Evolutionary conservation across 78 protist species (phyloP).

Genomic region (Blattamonas nauphoetae): DNA sequence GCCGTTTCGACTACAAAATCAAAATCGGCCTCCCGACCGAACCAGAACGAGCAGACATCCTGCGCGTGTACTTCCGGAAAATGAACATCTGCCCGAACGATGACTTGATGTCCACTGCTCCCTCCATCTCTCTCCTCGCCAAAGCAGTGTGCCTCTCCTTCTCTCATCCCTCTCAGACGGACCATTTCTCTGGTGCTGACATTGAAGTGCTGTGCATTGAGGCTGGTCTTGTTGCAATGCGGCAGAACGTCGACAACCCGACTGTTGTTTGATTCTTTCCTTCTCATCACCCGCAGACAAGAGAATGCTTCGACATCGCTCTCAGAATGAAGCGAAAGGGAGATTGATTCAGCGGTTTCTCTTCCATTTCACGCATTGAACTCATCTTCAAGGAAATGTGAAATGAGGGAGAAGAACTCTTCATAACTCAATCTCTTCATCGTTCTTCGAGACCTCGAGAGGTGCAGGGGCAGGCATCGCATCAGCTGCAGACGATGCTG

Average conservation of each 20-base stretch:
- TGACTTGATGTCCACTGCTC: background rate
- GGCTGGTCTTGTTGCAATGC: background rate
- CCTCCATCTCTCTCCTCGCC: background rate
- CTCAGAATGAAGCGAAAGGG: too few species aligned
- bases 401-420: too few species aligned
- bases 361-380: too few species aligned
- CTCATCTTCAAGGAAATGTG: too few species aligned
- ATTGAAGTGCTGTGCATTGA: background rate
- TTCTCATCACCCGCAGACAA: too few species aligned
- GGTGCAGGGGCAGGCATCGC: too few species aligned
- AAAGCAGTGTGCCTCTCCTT: background rate
- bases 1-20: conserved; percentile 44
- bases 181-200: background rate
- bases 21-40: conserved; percentile 34
- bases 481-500: too few species aligned
- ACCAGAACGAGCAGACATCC: conserved; percentile 26
- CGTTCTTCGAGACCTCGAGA: too few species aligned
- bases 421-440: too few species aligned
- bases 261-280: background rate
- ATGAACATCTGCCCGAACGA: background rate
- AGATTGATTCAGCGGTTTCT: too few species aligned
- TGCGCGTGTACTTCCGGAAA: conserved; percentile 24
- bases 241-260: background rate
- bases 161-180: background rate
- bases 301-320: too few species aligned